A percentile compares a stretch with the other conserved stretches of the same genome.
These are phyloP conservation scores for Taiwanofungus camphoratus DNA, from an alignment of 1,284 basidiomycete genomes.

Conservation along the genomic window DNA sequence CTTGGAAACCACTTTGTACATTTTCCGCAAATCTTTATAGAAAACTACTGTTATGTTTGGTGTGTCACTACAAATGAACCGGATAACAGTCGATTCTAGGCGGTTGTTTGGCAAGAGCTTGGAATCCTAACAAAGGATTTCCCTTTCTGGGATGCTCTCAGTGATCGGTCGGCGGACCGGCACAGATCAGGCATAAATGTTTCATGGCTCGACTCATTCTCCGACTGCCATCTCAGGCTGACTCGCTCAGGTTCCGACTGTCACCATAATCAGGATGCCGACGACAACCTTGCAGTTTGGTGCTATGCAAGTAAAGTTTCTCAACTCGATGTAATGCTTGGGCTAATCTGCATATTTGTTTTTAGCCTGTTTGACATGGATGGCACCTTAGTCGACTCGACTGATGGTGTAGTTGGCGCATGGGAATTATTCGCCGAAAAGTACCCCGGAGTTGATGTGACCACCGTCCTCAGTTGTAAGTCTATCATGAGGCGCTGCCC, in stretches of 20 bases:
- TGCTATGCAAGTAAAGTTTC: conserved; percentile 42
- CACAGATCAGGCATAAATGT: too few relatives aligned
- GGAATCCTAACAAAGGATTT: neutral
- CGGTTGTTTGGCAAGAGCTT: neutral
- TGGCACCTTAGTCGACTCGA: conserved; percentile 72
- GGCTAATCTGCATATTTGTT: neutral
- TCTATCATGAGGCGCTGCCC: conserved; percentile 10
- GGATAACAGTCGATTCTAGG: conserved; percentile 5
- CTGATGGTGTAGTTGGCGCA: conserved; percentile 67
- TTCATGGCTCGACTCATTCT: too few relatives aligned
- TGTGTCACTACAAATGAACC: too few relatives aligned
- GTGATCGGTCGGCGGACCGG: too few relatives aligned
- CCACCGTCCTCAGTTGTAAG: conserved; percentile 57
- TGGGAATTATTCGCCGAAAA: conserved; percentile 62
- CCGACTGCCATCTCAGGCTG: too few relatives aligned
- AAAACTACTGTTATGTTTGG: too few relatives aligned
- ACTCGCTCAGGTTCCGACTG: too few relatives aligned
- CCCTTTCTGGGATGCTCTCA: neutral
- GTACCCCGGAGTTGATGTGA: conserved; percentile 59
- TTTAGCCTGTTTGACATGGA: conserved; percentile 74
- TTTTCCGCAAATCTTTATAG: too few relatives aligned
- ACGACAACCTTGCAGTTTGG: conserved; percentile 43
- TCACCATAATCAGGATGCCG: conserved; percentile 32
- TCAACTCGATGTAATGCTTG: conserved; percentile 4
- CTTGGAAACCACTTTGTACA: too few relatives aligned